Conservation (phyloP, 1,139 yeast species). For the Hyphopichia wangnamkhiaoensis region DNA sequence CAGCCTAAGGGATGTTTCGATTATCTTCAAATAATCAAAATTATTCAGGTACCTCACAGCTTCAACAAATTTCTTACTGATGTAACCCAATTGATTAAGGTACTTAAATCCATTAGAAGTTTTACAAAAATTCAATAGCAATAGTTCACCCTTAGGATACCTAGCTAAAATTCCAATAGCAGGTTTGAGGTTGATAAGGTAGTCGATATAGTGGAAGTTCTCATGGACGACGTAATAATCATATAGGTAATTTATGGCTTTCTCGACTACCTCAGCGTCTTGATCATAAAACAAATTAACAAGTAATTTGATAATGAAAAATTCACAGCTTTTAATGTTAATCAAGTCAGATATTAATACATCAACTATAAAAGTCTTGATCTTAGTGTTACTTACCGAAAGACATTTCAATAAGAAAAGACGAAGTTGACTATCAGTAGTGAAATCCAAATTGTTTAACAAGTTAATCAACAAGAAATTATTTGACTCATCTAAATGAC, state of each 20-base stretch:
- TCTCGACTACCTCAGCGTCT: constrained; percentile 54
- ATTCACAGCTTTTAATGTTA: constrained; percentile 32
- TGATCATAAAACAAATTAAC: constrained; percentile 74
- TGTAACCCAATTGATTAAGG: constrained; percentile 33
- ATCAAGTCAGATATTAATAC: constrained; percentile 48
- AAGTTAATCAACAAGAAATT: constrained; percentile 61
- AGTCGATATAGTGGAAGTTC: constrained; percentile 19
- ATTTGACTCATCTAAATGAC: constrained; percentile 24
- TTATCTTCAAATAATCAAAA: constrained; percentile 23
- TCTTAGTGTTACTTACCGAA: constrained; percentile 51
- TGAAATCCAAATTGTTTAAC: constrained; percentile 62
- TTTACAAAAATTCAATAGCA: constrained; percentile 31
- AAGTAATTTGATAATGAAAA: constrained; percentile 48
- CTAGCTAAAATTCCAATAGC: constrained; percentile 28
- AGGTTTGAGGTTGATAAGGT: constrained; percentile 33
- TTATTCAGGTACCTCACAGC: constrained; percentile 24
- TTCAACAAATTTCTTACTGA: constrained; percentile 31
- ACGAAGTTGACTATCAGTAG: constrained; percentile 66
- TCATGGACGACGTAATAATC: constrained; percentile 13
- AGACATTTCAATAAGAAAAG: constrained; percentile 66
- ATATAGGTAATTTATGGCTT: constrained; percentile 51
- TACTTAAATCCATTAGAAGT: constrained; percentile 38
- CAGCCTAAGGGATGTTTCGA: constrained; percentile 23
- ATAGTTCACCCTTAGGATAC: constrained; percentile 24
- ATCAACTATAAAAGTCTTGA: constrained; percentile 59